Base-by-base conservation (phyloP, 352 stramenopile species). In the Saprolegnia diclina region DNA sequence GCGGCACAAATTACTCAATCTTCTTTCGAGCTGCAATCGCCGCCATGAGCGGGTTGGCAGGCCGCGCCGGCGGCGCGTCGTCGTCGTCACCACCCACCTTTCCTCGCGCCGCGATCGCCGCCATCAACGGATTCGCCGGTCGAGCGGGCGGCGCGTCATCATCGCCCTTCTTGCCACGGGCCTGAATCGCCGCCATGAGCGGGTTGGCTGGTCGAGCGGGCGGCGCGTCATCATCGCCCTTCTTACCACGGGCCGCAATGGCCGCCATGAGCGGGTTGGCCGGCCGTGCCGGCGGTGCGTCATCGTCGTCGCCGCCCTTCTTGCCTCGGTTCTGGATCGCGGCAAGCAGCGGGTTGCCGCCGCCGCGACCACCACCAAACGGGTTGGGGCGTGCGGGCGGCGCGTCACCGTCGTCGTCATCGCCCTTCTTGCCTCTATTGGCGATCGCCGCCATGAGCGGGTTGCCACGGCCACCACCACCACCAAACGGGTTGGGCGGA, bases 11-110 rank as follows among this genome's bases (percentile, higher is more conserved):
- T 64, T 75, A 79, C 18, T 79, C 74, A 55, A 66, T 55, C 56
- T 90, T 91, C 71, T 90, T 86, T 14, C 85, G 80, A 42, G 80
- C 74, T 45, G 80, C 76, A 68, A 91, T 91, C 50, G 74, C 76
- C 55, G 82, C 55, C 61, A 90, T 55, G 3, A 90, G 74, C 76
- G 80, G 21, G 75, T 77, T 54, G 56, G 73, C 29, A 44, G 71
- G 50, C 71, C 68, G 63, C 74, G 70, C 6, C 61, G 65, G 10
- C 52, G 64, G 56, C 57, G 65, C 72, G 9, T 55, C 76, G 61
- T 73, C 74, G 6, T 48, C 64, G 26, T 59, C 62, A 53, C 56
- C 56, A 52, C 56, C 56, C 32, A 10, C 7, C 44, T 63, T 61
- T 3, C 50, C 50, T 1, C 76, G 71, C 0, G 73, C 75, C 59